A percentile compares a stretch with the other conserved stretches of the same genome.
phyloP scores from a whole-genome alignment of 2,329 filamentous ascomycete genomes.

The Xylariaceae sp. region DNA sequence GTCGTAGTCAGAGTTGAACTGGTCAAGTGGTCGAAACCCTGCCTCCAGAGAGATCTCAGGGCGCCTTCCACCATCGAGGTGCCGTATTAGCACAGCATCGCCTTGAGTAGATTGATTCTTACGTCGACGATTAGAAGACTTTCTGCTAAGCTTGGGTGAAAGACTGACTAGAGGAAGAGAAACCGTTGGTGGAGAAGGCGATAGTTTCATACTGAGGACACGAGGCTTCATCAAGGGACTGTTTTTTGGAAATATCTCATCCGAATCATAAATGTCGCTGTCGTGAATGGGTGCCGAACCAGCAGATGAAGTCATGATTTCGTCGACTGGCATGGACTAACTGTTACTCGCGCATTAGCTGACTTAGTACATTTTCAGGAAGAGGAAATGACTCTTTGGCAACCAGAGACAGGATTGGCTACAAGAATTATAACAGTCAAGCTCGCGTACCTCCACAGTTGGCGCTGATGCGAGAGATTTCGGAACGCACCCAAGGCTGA shows the following conservation, averaged over 20 bases:
- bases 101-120: conserved; percentile 64
- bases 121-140: conserved; percentile 58
- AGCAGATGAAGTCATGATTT: conserved; percentile 45
- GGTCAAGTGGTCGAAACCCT: conserved; percentile 59
- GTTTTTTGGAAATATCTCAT: conserved; percentile 53
- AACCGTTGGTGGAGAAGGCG: conserved; percentile 57
- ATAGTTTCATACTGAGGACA: conserved; percentile 55
- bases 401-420: conserved; percentile 10
- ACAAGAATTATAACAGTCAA: conserved; percentile 12
- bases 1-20: conserved; percentile 52
- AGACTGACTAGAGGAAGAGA: conserved; percentile 53
- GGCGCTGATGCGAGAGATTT: conserved; percentile 1
- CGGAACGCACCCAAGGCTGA: not conserved
- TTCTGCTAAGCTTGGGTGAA: conserved; percentile 48
- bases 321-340: conserved; percentile 37
- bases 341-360: conserved; percentile 45
- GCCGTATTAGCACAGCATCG: conserved; percentile 71
- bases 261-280: conserved; percentile 53
- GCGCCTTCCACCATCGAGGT: conserved; percentile 67
- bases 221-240: conserved; percentile 49
- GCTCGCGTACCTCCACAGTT: conserved; percentile 6
- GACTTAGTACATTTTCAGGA: conserved; percentile 39
- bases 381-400: conserved; percentile 24
- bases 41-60: conserved; percentile 69
- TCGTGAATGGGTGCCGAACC: conserved; percentile 41